These are phyloP conservation scores for Vachellia pachyceras DNA, from an alignment of 306 rosid species.

Conservation along the genomic window DNA sequence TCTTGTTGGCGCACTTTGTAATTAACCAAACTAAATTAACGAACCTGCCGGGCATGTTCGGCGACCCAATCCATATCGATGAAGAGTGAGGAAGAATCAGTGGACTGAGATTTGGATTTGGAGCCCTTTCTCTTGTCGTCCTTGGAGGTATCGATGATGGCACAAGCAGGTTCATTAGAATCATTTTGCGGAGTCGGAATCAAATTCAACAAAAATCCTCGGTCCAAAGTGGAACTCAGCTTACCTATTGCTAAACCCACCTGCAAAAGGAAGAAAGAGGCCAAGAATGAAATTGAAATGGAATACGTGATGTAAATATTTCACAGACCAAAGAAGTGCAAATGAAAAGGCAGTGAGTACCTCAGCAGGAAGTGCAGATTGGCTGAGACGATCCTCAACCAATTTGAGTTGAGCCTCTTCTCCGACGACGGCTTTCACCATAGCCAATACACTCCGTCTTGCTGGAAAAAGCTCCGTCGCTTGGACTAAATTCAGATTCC, in stretches of 20 bases:
- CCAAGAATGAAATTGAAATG: constrained; percentile 5
- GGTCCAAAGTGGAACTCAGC: constrained; percentile 67
- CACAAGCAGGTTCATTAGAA: constrained; percentile 65
- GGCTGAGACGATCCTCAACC: constrained; percentile 75
- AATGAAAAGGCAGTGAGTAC: constrained; percentile 36
- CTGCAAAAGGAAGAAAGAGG: constrained; percentile 45
- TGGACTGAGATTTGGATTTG: constrained; percentile 61
- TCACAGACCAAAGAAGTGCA: background rate
- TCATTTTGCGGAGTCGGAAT: constrained; percentile 82
- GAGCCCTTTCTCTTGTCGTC: constrained; percentile 70
- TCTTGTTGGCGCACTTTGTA: background rate
- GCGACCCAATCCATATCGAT: constrained; percentile 87
- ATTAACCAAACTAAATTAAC: background rate
- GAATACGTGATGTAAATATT: background rate
- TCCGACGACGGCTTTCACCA: constrained; percentile 91
- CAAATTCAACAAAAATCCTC: constrained; percentile 82
- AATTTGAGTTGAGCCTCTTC: constrained; percentile 78
- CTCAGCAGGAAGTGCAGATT: constrained; percentile 63
- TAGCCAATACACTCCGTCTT: constrained; percentile 16
- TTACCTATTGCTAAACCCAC: constrained; percentile 84
- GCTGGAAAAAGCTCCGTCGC: background rate
- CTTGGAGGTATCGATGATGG: constrained; percentile 54
- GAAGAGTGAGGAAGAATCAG: constrained; percentile 63
- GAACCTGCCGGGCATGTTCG: constrained; percentile 94
- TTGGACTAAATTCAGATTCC: background rate